Percentiles rank a stretch among this genome's conserved stretches.
These are phyloP conservation scores for Fonsecaea pedrosoi DNA, from an alignment of 2,329 filamentous ascomycete genomes.

Conservation along the genomic window DNA sequence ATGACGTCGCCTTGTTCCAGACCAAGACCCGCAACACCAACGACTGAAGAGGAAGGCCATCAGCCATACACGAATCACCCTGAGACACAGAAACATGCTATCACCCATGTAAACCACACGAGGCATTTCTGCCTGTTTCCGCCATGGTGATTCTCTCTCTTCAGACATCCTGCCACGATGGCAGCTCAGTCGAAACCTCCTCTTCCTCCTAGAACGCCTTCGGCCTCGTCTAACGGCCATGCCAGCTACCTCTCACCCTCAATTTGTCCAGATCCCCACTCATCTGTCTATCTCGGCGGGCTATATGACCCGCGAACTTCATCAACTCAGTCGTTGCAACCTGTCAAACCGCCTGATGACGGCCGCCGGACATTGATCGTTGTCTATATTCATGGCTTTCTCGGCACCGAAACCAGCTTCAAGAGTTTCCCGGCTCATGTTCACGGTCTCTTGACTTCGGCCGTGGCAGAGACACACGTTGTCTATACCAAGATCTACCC, in stretches of 20 bases:
- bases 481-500: constrained; percentile 76
- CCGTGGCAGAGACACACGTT: constrained; percentile 74
- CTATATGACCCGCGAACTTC: constrained; percentile 39
- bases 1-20: constrained; percentile 10
- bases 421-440: constrained; percentile 86
- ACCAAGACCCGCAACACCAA: background rate
- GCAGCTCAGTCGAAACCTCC: constrained; percentile 19
- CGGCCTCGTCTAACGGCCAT: background rate
- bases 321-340: constrained; percentile 44
- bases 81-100: background rate
- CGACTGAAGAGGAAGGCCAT: background rate
- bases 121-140: background rate
- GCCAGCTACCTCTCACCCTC: background rate
- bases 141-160: background rate
- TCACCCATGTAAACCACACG: background rate
- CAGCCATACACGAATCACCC: background rate
- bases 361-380: constrained; percentile 67
- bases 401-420: constrained; percentile 87
- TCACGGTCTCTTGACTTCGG: constrained; percentile 72
- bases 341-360: constrained; percentile 42
- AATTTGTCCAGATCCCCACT: constrained; percentile 1
- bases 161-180: constrained; percentile 23
- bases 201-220: constrained; percentile 22
- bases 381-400: constrained; percentile 88
- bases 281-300: constrained; percentile 36